phyloP scores from a whole-genome alignment of 139 green algal genomes.

The Coccomyxa sp. region DNA sequence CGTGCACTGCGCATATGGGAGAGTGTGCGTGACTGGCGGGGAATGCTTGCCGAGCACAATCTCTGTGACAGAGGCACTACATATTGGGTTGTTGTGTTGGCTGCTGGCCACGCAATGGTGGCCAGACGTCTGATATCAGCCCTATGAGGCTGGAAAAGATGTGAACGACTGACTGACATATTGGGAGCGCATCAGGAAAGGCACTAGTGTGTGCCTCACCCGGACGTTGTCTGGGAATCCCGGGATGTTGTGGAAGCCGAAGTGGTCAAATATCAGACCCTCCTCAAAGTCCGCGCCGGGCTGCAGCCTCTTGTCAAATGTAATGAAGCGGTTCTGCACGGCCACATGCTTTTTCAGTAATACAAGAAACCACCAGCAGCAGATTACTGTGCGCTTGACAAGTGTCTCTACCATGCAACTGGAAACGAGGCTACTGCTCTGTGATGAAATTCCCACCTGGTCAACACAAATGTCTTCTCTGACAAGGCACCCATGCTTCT shows the following conservation, averaged over 20 bases:
- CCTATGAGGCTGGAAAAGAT: neutral
- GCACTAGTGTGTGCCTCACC: neutral
- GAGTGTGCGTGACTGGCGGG: too few species aligned
- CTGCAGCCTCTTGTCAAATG: slow-evolving; percentile 1
- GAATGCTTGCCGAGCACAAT: too few species aligned
- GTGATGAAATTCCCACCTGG: neutral
- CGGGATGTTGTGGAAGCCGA: slow-evolving; percentile 7
- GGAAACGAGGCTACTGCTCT: neutral
- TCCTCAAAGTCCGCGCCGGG: slow-evolving; percentile 11
- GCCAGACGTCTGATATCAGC: neutral
- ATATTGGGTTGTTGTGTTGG: too few species aligned
- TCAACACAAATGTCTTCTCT: slow-evolving; percentile 5
- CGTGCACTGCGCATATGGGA: neutral
- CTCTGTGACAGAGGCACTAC: too few species aligned
- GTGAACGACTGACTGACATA: too few species aligned
- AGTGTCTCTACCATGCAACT: neutral
- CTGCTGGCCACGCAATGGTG: neutral
- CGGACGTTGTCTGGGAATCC: slow-evolving; percentile 13
- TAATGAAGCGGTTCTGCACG: slow-evolving; percentile 13
- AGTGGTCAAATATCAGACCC: slow-evolving; percentile 9
- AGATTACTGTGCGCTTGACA: neutral
- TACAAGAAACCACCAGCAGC: neutral
- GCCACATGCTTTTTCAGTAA: neutral
- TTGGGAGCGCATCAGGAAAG: neutral
- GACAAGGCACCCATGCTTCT: slow-evolving; percentile 6